A percentile compares a stretch with the other conserved stretches of the same genome.
Conservation (phyloP, 805 yeast genomes). For the Starmerella riodocensis region DNA sequence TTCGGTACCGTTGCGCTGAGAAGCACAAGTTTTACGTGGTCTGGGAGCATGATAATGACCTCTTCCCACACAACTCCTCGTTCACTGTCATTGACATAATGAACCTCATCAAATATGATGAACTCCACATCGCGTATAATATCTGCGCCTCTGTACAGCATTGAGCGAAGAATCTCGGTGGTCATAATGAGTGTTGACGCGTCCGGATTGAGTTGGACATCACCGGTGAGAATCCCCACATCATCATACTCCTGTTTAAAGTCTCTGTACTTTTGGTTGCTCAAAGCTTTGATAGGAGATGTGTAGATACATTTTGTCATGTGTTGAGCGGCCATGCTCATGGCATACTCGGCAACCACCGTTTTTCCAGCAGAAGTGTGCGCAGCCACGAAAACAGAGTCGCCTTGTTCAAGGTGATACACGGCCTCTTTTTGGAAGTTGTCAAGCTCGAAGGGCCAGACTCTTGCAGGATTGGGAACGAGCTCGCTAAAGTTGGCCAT, state of each 20-base stretch:
- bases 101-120: constrained; percentile 95
- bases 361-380: constrained; percentile 99
- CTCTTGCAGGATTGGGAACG: constrained; percentile 85
- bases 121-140: constrained; percentile 92
- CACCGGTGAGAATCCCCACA: constrained; percentile 93
- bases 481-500: constrained; percentile 75
- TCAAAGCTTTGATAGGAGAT: constrained; percentile 83
- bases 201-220: constrained; percentile 92
- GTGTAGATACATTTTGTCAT: constrained; percentile 96
- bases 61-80: constrained; percentile 99
- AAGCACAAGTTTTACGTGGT: constrained; percentile 81
- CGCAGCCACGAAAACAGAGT: constrained; percentile 96
- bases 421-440: constrained; percentile 95
- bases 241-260: constrained; percentile 71
- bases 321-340: constrained; percentile 88
- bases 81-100: constrained; percentile 90
- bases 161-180: constrained; percentile 85
- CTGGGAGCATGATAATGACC: constrained; percentile 94
- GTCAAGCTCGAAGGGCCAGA: constrained; percentile 91
- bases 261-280: constrained; percentile 82
- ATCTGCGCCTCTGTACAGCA: constrained; percentile 95
- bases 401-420: constrained; percentile 92
- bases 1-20: constrained; percentile 98
- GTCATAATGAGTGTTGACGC: constrained; percentile 96
- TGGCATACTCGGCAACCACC: constrained; percentile 95